phyloP scores from a whole-genome alignment of 2,329 filamentous ascomycete species.

The Talaromyces sp. region DNA sequence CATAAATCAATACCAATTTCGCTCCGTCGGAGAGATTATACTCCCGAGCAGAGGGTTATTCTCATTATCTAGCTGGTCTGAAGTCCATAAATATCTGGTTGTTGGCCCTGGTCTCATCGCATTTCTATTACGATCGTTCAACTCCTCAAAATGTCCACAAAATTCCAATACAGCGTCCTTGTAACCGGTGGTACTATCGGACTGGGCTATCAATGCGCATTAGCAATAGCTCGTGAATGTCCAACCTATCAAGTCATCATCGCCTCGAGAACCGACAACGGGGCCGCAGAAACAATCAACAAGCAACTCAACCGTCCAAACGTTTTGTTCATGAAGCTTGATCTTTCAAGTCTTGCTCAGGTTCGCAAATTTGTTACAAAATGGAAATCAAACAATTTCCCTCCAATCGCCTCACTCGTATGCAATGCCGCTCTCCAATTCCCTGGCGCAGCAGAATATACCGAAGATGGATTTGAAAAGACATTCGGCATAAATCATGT shows the following conservation, averaged over 20 bases:
- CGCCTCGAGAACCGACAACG: constrained; percentile 49
- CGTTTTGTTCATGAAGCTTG: constrained; percentile 46
- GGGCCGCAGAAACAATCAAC: constrained; percentile 50
- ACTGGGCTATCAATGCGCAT: constrained; percentile 49
- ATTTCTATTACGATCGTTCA: neutral
- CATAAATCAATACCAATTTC: neutral
- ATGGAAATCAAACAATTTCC: constrained; percentile 38
- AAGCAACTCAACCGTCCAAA: constrained; percentile 44
- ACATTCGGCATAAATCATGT: constrained; percentile 57
- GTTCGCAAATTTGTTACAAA: constrained; percentile 47
- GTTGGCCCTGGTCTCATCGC: neutral
- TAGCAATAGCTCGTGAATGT: constrained; percentile 43
- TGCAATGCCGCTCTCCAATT: constrained; percentile 55
- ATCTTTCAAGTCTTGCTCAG: constrained; percentile 45
- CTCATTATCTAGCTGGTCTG: neutral
- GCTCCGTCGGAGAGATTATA: neutral
- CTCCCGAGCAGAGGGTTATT: neutral
- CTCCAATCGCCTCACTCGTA: constrained; percentile 50
- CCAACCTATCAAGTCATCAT: constrained; percentile 49
- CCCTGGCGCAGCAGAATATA: constrained; percentile 37
- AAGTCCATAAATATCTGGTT: neutral
- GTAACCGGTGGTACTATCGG: constrained; percentile 52
- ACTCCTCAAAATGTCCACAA: constrained; percentile 2
- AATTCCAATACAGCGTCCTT: constrained; percentile 8
- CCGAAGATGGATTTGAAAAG: constrained; percentile 50